phyloP scores from a whole-genome alignment of 495 filamentous ascomycete species.

The Penicillium canescens region DNA sequence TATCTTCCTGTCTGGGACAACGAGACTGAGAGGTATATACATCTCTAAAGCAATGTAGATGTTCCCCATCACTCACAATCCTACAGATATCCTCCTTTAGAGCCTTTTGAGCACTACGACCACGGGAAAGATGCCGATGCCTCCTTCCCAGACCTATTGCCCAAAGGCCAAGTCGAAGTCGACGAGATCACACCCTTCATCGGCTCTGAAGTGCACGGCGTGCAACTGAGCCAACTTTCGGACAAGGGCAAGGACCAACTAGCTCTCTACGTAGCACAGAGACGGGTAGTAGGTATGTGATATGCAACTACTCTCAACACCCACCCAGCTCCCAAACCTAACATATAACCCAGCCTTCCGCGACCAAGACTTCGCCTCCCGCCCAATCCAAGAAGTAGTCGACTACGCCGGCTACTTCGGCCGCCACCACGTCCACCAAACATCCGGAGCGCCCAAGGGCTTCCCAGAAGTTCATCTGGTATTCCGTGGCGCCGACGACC shows the following conservation, averaged over 20 bases:
- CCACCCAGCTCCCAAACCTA: background rate
- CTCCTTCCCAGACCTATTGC: conserved; percentile 51
- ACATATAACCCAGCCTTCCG: conserved; percentile 48
- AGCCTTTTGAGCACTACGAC: conserved; percentile 48
- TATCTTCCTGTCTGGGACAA: conserved; percentile 79
- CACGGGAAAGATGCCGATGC: conserved; percentile 54
- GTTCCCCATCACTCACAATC: background rate
- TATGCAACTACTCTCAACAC: background rate
- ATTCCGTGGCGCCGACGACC: conserved; percentile 56
- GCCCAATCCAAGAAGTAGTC: conserved; percentile 56
- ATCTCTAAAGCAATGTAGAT: background rate
- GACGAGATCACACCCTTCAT: conserved; percentile 55
- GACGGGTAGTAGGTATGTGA: conserved; percentile 53
- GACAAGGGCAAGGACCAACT: conserved; percentile 57
- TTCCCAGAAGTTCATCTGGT: conserved; percentile 63
- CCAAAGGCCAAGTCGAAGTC: conserved; percentile 38
- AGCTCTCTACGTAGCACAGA: conserved; percentile 56
- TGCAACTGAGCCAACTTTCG: conserved; percentile 56
- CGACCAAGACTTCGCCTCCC: conserved; percentile 59
- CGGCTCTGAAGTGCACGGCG: conserved; percentile 54
- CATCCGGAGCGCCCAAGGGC: conserved; percentile 59
- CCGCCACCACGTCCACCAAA: conserved; percentile 62
- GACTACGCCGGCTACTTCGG: conserved; percentile 62
- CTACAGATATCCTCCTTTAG: conserved; percentile 42
- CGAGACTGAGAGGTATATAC: conserved; percentile 39